Evolutionary conservation across 108 stramenopile species (phyloP).

Genomic region (Fistulifera solaris): DNA sequence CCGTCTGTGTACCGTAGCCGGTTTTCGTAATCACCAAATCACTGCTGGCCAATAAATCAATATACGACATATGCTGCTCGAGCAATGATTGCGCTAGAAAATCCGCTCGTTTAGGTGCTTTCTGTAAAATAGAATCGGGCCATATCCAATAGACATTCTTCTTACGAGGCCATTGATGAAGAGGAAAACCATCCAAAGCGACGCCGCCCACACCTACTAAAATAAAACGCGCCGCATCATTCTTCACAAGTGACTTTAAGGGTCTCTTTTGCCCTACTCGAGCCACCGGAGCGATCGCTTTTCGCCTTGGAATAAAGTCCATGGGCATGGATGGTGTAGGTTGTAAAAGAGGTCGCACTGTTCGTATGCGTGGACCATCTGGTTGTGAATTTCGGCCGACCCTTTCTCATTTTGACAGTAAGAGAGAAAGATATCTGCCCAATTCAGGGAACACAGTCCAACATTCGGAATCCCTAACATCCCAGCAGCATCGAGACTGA

Average conservation of each 20-base stretch:
- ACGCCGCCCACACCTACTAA: constrained; percentile 13
- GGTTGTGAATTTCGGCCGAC: constrained; percentile 1
- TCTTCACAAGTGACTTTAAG: background rate
- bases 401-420: constrained; percentile 7
- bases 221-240: constrained; percentile 3
- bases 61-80: constrained; percentile 6
- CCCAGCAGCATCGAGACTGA: constrained; percentile 9
- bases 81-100: constrained; percentile 10
- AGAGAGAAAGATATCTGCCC: constrained; percentile 12
- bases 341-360: constrained; percentile 5
- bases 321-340: constrained; percentile 16
- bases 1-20: constrained; percentile 17
- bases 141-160: constrained; percentile 8
- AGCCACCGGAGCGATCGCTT: background rate
- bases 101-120: constrained; percentile 6
- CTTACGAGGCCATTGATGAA: constrained; percentile 8
- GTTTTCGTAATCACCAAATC: constrained; percentile 14
- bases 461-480: constrained; percentile 10
- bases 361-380: constrained; percentile 10
- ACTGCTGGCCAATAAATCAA: constrained; percentile 9
- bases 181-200: constrained; percentile 1
- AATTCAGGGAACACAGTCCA: constrained; percentile 14
- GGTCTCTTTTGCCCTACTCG: background rate
- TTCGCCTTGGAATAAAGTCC: background rate
- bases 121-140: constrained; percentile 6